Evolutionary conservation across 805 yeast genomes (phyloP).

Genomic region (Clavispora phyllophila): DNA sequence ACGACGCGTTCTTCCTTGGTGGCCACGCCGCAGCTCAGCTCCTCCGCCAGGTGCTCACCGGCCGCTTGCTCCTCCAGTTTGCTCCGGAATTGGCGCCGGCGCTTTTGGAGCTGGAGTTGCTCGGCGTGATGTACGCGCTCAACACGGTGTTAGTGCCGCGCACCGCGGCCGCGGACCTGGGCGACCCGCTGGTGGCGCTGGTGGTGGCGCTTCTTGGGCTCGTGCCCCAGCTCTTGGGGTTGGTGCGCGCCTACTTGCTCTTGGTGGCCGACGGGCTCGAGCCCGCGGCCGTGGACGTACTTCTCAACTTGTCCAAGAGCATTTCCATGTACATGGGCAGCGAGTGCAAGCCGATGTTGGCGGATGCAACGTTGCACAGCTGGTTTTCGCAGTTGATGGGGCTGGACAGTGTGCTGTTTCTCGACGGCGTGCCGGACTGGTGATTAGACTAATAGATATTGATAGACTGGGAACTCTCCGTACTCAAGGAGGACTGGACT

Average conservation of each 20-base stretch:
- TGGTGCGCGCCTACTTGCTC: constrained; percentile 5
- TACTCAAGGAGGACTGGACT: too few species aligned
- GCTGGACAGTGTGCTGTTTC: background rate
- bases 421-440: background rate
- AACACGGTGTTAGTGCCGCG: background rate
- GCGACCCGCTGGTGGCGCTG: background rate
- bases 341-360: constrained; percentile 1
- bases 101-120: background rate
- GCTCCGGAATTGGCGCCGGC: background rate
- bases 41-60: background rate
- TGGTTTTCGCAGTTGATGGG: constrained; percentile 7
- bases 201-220: background rate
- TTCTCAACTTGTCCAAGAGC: constrained; percentile 5
- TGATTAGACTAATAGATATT: background rate
- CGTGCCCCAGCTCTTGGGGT: constrained; percentile 4
- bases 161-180: background rate
- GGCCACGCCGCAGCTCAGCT: constrained; percentile 1
- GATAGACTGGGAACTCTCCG: too few species aligned
- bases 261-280: constrained; percentile 1
- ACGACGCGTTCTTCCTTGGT: background rate
- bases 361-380: constrained; percentile 3
- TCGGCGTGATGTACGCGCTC: background rate
- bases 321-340: constrained; percentile 2
- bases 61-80: background rate
- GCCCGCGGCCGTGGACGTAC: constrained; percentile 4